Evolutionary conservation across 2,329 filamentous ascomycete species (phyloP).

Genomic region (Fusarium illudens): DNA sequence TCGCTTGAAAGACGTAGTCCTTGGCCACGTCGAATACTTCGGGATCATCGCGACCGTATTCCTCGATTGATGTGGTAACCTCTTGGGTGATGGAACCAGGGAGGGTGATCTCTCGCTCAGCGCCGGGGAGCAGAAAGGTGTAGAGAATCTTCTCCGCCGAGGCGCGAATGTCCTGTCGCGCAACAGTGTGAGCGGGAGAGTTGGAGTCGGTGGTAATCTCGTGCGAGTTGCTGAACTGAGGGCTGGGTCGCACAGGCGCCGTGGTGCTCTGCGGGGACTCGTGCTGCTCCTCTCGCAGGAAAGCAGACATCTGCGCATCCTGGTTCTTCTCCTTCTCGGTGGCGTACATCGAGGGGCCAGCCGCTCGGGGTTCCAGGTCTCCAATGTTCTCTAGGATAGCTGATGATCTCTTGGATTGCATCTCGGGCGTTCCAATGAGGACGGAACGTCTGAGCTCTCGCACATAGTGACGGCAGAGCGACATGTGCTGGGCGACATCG

Average conservation of each 20-base stretch:
- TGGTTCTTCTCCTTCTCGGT: slow-evolving; percentile 78
- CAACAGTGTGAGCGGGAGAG: slow-evolving; percentile 83
- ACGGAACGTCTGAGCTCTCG: slow-evolving; percentile 93
- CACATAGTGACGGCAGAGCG: slow-evolving; percentile 95
- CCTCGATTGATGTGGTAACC: slow-evolving; percentile 88
- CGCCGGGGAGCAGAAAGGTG: slow-evolving; percentile 92
- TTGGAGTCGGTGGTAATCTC: slow-evolving; percentile 77
- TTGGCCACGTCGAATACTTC: slow-evolving; percentile 98
- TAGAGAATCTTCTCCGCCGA: slow-evolving; percentile 99
- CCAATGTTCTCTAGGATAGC: slow-evolving; percentile 77
- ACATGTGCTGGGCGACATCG: slow-evolving; percentile 99
- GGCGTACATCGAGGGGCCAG: slow-evolving; percentile 68
- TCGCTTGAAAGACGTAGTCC: slow-evolving; percentile 99
- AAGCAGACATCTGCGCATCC: slow-evolving; percentile 91
- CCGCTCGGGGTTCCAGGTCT: slow-evolving; percentile 69
- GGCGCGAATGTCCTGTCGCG: slow-evolving; percentile 87
- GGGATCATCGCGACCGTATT: slow-evolving; percentile 90
- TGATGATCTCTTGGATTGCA: slow-evolving; percentile 90
- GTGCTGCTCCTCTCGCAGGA: slow-evolving; percentile 75
- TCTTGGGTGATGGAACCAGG: slow-evolving; percentile 86
- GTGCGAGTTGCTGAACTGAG: slow-evolving; percentile 67
- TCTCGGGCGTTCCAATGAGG: slow-evolving; percentile 89
- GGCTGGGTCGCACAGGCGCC: slow-evolving; percentile 56
- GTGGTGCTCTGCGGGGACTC: slow-evolving; percentile 64
- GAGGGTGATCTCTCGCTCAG: slow-evolving; percentile 94